Percentiles rank a stretch among this genome's conserved stretches.
phyloP scores from a whole-genome alignment of 2,329 filamentous ascomycete species.

The Hymenoscyphus salicellus region DNA sequence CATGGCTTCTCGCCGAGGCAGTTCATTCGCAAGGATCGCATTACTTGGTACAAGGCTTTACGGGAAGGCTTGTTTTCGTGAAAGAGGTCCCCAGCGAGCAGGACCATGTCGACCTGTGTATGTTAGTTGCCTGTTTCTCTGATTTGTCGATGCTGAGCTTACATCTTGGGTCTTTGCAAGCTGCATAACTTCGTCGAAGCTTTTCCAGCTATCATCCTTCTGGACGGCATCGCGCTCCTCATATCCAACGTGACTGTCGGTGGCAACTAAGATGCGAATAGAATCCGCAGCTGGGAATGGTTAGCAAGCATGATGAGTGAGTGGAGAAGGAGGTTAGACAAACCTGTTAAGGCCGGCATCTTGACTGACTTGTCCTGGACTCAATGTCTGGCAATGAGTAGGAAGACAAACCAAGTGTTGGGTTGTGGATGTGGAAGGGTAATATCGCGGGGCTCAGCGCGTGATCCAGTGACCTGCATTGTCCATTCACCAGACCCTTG shows the following conservation, averaged over 20 bases:
- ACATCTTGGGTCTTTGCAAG: constrained; percentile 81
- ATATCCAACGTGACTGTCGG: constrained; percentile 97
- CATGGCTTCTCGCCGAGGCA: constrained; percentile 95
- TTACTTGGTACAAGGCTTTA: constrained; percentile 95
- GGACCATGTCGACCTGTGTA: constrained; percentile 81
- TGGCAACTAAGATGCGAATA: constrained; percentile 89
- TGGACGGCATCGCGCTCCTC: constrained; percentile 89
- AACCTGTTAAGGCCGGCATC: constrained; percentile 30
- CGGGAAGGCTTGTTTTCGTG: constrained; percentile 97
- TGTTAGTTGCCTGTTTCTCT: constrained; percentile 4
- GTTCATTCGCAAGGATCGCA: constrained; percentile 88
- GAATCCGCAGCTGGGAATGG: constrained; percentile 59
- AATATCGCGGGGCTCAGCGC: background rate
- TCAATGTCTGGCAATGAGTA: background rate
- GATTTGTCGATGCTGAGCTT: constrained; percentile 21
- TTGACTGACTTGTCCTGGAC: constrained; percentile 10
- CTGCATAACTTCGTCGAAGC: constrained; percentile 92
- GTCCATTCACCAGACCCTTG: constrained; percentile 17
- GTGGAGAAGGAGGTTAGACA: background rate
- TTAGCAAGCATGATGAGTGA: constrained; percentile 9
- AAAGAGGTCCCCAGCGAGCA: constrained; percentile 91
- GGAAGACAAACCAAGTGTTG: background rate
- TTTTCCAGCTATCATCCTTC: constrained; percentile 96
- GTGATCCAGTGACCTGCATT: too few species aligned
- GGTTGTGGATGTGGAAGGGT: background rate